Evolutionary conservation across 805 yeast species (phyloP).

Genomic region (Barnettozyma siamensis): DNA sequence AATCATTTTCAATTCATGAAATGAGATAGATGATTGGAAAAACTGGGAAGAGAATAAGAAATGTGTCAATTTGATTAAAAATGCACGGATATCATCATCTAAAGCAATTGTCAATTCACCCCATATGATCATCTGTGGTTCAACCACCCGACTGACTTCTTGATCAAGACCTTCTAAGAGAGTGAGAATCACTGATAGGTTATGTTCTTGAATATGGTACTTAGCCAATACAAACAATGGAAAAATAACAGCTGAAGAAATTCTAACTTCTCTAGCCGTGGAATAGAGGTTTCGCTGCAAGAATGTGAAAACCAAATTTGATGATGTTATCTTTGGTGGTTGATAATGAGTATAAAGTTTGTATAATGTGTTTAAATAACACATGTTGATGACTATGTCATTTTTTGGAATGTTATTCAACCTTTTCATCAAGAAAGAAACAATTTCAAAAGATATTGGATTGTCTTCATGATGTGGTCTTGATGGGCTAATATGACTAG

Average conservation of each 20-base stretch:
- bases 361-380: conserved; percentile 40
- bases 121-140: conserved; percentile 56
- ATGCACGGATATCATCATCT: conserved; percentile 62
- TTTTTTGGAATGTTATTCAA: background rate
- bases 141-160: conserved; percentile 40
- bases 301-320: conserved; percentile 32
- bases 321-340: conserved; percentile 36
- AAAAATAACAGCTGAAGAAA: conserved; percentile 45
- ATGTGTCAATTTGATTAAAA: conserved; percentile 60
- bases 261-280: conserved; percentile 49
- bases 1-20: conserved; percentile 53
- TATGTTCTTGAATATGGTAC: conserved; percentile 33
- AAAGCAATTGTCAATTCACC: conserved; percentile 58
- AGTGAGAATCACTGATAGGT: conserved; percentile 41
- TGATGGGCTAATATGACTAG: conserved; percentile 20
- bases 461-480: conserved; percentile 25
- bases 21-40: conserved; percentile 63
- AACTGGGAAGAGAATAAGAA: conserved; percentile 59
- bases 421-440: background rate
- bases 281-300: conserved; percentile 34
- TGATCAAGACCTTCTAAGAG: conserved; percentile 37
- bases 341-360: conserved; percentile 48
- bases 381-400: conserved; percentile 31
- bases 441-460: conserved; percentile 1
- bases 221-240: conserved; percentile 44